phyloP scores from a whole-genome alignment of 176 grass and related monocot species.

The Bonia amplexicaulis region DNA sequence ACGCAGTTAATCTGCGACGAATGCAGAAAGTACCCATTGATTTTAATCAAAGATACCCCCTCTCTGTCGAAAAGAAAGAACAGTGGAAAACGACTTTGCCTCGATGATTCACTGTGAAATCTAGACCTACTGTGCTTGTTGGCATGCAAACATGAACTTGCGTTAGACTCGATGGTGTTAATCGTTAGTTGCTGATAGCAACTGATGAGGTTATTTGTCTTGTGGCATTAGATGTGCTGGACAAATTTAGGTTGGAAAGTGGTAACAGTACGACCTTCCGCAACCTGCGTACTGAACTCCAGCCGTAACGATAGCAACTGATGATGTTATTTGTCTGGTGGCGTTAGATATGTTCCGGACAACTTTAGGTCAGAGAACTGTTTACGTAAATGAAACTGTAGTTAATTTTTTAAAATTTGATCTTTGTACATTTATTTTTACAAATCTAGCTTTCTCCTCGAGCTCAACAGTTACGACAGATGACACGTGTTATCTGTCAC shows the following conservation, averaged over 20 bases:
- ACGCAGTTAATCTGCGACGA: not conserved
- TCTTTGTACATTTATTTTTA: fast-evolving
- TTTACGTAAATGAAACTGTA: too few species aligned
- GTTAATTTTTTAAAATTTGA: too few species aligned
- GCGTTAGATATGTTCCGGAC: too few species aligned
- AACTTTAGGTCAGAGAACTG: too few species aligned
- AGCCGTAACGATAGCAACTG: too few species aligned
- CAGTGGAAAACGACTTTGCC: not conserved
- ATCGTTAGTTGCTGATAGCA: not conserved
- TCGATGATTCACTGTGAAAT: not conserved
- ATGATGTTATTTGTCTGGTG: too few species aligned
- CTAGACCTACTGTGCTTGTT: not conserved
- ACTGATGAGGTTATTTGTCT: not conserved
- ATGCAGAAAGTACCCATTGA: not conserved
- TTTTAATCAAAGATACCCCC: not conserved
- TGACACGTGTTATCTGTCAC: fast-evolving
- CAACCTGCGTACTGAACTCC: too few species aligned
- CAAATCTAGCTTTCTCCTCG: too few species aligned
- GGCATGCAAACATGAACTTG: not conserved
- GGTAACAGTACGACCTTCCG: not conserved
- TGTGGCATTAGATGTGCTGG: not conserved
- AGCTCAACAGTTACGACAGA: too few species aligned
- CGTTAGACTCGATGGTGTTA: not conserved
- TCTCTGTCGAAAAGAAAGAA: not conserved
- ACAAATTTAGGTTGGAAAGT: not conserved